Evolutionary conservation across 306 rosid species (phyloP).

Genomic region (Sphenostylis stenocarpa): DNA sequence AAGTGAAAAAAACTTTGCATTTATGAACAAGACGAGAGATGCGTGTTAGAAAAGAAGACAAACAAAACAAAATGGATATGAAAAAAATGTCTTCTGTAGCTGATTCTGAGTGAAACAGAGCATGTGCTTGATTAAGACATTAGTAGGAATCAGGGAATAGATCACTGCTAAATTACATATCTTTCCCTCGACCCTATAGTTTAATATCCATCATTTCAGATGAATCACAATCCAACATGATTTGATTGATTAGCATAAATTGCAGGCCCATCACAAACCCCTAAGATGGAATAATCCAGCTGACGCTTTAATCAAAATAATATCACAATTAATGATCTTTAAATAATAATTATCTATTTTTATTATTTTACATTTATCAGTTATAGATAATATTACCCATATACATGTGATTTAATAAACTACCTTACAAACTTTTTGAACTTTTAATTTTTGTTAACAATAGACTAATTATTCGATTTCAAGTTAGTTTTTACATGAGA

Average conservation of each 20-base stretch:
- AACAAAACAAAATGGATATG: not conserved
- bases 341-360: too few species aligned
- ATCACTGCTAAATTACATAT: not conserved
- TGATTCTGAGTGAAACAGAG: not conserved
- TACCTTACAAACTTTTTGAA: too few species aligned
- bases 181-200: not conserved
- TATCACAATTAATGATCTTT: too few species aligned
- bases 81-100: not conserved
- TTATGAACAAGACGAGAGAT: not conserved
- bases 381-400: too few species aligned
- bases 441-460: too few species aligned
- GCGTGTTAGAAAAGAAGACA: not conserved
- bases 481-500: too few species aligned
- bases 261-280: too few species aligned
- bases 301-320: too few species aligned
- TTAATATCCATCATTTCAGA: not conserved
- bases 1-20: not conserved
- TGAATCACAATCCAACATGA: not conserved
- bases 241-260: not conserved
- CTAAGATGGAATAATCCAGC: not conserved
- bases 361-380: too few species aligned
- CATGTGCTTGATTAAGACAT: conserved; percentile 14
- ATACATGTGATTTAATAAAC: too few species aligned
- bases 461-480: too few species aligned
- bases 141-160: not conserved